phyloP scores from a whole-genome alignment of 2,329 filamentous ascomycete genomes.

The Rhynchosporium agropyri region DNA sequence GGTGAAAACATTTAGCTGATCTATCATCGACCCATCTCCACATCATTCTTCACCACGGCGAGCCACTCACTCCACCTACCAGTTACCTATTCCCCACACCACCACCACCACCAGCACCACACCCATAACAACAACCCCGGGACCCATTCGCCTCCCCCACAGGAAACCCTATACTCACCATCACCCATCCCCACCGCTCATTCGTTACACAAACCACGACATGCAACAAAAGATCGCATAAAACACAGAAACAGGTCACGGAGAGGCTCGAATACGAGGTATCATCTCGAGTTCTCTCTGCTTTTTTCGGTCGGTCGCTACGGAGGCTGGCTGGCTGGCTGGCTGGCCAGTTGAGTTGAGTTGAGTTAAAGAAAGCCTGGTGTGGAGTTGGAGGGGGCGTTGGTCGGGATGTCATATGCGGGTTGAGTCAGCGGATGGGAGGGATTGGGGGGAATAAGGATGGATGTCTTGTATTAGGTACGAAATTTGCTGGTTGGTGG shows the following conservation, averaged over 20 bases:
- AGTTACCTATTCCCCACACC: background rate
- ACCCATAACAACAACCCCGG: too few relatives aligned
- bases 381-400: too few relatives aligned
- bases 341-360: background rate
- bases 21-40: background rate
- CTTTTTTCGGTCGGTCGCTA: background rate
- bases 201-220: slow-evolving; percentile 23
- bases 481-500: background rate
- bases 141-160: background rate
- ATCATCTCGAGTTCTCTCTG: background rate
- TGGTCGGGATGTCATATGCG: too few relatives aligned
- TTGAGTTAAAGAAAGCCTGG: too few relatives aligned
- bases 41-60: background rate
- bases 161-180: background rate
- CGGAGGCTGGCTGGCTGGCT: slow-evolving; percentile 4
- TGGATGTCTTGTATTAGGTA: background rate
- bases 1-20: too few relatives aligned
- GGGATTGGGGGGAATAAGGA: too few relatives aligned
- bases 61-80: background rate
- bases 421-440: too few relatives aligned
- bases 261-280: slow-evolving; percentile 9
- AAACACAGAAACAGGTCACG: slow-evolving; percentile 12
- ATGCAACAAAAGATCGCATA: slow-evolving; percentile 18
- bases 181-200: slow-evolving; percentile 8
- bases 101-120: background rate